These are phyloP conservation scores for Nelumbo lutea DNA, from an alignment of 164 flowering plant genomes.

Conservation along the genomic window DNA sequence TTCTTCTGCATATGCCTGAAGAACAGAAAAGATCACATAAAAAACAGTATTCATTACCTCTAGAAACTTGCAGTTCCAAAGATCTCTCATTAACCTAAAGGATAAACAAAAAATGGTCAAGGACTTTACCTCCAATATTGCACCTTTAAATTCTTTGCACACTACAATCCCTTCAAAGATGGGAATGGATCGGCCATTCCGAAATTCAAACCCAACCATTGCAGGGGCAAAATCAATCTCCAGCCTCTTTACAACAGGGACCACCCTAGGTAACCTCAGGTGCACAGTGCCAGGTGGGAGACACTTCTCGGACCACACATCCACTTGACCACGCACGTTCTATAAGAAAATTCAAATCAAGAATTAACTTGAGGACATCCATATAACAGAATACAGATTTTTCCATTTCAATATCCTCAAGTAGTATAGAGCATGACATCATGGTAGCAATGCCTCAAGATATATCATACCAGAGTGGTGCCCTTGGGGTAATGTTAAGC, in stretches of 20 bases:
- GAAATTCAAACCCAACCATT: slow-evolving; percentile 97
- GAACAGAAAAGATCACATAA: slow-evolving; percentile 8
- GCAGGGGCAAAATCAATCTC: slow-evolving; percentile 92
- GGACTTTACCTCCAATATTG: slow-evolving; percentile 66
- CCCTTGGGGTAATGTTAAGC: too few species aligned
- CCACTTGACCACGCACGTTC: slow-evolving; percentile 98
- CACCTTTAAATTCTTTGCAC: slow-evolving; percentile 78
- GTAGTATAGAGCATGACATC: too few species aligned
- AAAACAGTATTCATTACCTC: neutral
- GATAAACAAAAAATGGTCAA: neutral
- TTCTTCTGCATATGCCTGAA: slow-evolving; percentile 85
- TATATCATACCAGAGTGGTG: too few species aligned
- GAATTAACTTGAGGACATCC: too few species aligned
- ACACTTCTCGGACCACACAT: slow-evolving; percentile 97
- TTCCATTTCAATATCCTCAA: neutral
- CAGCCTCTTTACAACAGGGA: slow-evolving; percentile 68
- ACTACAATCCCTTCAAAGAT: slow-evolving; percentile 84
- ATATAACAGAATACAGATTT: slow-evolving; percentile 4
- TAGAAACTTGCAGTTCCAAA: neutral
- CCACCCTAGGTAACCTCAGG: slow-evolving; percentile 69
- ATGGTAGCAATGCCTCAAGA: too few species aligned
- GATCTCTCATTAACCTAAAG: neutral
- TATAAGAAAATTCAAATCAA: slow-evolving; percentile 16
- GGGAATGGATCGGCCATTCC: slow-evolving; percentile 73
- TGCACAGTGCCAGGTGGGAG: slow-evolving; percentile 96